Evolutionary conservation across 352 stramenopile species (phyloP), one percentile per base, ranked within the genome.

Genomic region (Globisporangium abappressorium): DNA sequence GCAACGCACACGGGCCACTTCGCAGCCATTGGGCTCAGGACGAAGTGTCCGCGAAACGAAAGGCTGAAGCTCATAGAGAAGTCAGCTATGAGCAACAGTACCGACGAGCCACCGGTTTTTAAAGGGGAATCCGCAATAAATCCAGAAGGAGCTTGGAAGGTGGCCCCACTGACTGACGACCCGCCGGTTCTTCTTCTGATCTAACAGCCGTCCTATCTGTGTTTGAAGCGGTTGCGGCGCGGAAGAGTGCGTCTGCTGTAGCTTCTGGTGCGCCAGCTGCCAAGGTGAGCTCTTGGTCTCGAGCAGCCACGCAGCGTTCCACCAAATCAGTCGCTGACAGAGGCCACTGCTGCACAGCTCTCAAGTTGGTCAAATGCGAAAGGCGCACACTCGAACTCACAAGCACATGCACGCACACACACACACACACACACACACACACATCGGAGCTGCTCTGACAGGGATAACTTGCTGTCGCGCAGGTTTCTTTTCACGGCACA

Each of bases 211-310:
- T 41, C 12, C 9, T 18, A 5, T 18, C 14, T 18, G 12, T 30
- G n/a, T 22, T 33, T 55, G 51, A 57, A 57, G 51, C 51, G 51
- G 24, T 57, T 57, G 51, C 51, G 51, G 24, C 51, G 24, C 41
- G 41, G 41, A 47, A 47, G 24, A 22, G 22, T 57, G 24, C 8
- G 18, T 14, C 51, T 30, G 24, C 18, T 34, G 51, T 5, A 33
- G 12, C 11, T 57, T 57, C 51, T 28, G 22, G 14, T 20, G 24
- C 26, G 1, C 51, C 51, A 34, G 24, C 24, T 57, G 51, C 11
- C 14, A 12, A 28, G 2, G 12, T 14, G 41, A 47, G 26, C 51
- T 22, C 51, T n/a, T 57, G 24, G 24, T 8, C 11, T 57, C 3
- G 51, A 34, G 51, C 24, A 34, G 1, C 51, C 24, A 57, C 51